Percentiles rank a stretch among this genome's conserved stretches.
phyloP scores from a whole-genome alignment of 805 yeast genomes.

The Grigorovia transvaalensis region DNA sequence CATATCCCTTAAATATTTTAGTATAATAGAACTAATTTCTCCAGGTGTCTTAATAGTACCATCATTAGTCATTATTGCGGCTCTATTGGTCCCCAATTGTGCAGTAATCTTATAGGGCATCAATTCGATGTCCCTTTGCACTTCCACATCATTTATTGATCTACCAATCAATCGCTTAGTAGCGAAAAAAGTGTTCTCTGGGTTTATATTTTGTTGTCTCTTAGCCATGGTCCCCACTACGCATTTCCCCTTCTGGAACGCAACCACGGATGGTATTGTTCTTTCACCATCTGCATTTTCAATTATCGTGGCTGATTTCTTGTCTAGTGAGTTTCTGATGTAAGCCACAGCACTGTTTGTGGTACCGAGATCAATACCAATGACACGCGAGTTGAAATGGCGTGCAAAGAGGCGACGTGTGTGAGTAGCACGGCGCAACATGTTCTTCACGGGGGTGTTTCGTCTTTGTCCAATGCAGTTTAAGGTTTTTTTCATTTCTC shows the following conservation, averaged over 20 bases:
- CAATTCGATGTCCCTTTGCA: conserved; percentile 52
- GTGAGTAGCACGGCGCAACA: not conserved
- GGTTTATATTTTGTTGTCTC: conserved; percentile 66
- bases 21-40: conserved; percentile 57
- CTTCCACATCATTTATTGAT: conserved; percentile 55
- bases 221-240: conserved; percentile 64
- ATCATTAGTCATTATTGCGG: conserved; percentile 44
- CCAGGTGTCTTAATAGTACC: conserved; percentile 50
- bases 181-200: conserved; percentile 70
- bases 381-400: conserved; percentile 30
- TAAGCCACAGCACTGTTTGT: conserved; percentile 78
- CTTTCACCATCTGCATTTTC: conserved; percentile 68
- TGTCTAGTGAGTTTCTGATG: conserved; percentile 31
- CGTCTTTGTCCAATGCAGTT: not conserved
- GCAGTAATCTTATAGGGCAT: conserved; percentile 52
- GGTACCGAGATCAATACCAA: conserved; percentile 79
- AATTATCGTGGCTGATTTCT: conserved; percentile 57
- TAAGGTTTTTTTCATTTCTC: not conserved
- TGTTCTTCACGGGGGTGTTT: not conserved
- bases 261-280: conserved; percentile 74
- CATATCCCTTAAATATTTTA: conserved; percentile 53
- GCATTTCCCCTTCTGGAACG: conserved; percentile 35
- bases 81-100: conserved; percentile 50
- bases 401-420: not conserved
- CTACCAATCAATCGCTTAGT: conserved; percentile 77